These are phyloP conservation scores for Agaricus subrufescens DNA, from an alignment of 768 basidiomycete genomes.

Conservation along the genomic window DNA sequence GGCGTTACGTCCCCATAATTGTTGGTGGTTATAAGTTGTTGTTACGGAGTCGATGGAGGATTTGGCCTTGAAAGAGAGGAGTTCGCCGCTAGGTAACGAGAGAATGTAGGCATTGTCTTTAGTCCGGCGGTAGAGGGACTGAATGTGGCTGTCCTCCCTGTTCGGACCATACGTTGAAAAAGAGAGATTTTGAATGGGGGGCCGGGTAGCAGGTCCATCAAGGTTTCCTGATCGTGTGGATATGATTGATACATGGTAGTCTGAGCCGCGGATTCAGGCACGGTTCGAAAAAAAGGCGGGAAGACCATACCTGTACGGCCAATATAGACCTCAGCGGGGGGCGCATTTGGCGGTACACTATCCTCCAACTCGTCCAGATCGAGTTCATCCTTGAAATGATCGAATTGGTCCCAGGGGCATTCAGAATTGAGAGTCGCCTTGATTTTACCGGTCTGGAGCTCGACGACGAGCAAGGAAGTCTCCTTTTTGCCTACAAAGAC, in stretches of 20 bases:
- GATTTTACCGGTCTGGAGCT: conserved; percentile 76
- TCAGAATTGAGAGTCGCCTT: conserved; percentile 72
- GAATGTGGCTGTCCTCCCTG: conserved; percentile 72
- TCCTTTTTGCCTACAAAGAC: conserved; percentile 91
- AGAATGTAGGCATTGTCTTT: conserved; percentile 82
- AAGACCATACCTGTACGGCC: conserved; percentile 41
- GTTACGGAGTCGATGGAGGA: conserved; percentile 14
- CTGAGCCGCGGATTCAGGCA: conserved; percentile 31
- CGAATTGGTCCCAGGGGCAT: conserved; percentile 72
- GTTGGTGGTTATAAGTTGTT: conserved; percentile 25
- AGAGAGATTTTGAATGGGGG: conserved; percentile 69
- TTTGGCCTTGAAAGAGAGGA: conserved; percentile 64
- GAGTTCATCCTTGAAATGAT: conserved; percentile 43
- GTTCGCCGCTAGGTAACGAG: conserved; percentile 70
- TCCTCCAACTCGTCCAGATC: conserved; percentile 43
- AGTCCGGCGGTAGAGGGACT: conserved; percentile 69
- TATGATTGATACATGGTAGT: conserved; percentile 87
- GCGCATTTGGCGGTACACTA: conserved; percentile 28
- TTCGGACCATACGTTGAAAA: conserved; percentile 95
- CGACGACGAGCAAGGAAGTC: conserved; percentile 71
- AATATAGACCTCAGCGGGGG: conserved; percentile 44
- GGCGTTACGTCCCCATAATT: conserved; percentile 49
- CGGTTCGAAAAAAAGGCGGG: neutral
- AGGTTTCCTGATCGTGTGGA: conserved; percentile 38
- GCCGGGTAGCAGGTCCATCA: conserved; percentile 17